Conservation (phyloP, 306 rosid genomes). For the Macrotyloma uniflorum region DNA sequence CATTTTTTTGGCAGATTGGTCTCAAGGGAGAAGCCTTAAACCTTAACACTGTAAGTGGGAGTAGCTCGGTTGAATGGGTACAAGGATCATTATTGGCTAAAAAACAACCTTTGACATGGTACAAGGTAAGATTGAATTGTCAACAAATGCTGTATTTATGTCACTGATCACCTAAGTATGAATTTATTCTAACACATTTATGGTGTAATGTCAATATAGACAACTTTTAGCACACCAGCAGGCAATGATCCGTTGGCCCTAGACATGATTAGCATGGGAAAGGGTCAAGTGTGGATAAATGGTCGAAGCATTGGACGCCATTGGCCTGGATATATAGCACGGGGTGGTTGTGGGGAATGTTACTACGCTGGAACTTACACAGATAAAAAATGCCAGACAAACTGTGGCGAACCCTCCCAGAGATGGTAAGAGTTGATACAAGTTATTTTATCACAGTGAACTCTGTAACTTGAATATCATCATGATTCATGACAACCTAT, state of each 20-base stretch:
- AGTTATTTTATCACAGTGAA: not conserved
- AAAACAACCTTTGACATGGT: constrained; percentile 88
- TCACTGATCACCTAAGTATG: constrained; percentile 16
- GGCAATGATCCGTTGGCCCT: constrained; percentile 85
- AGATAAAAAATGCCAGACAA: constrained; percentile 66
- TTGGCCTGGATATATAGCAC: constrained; percentile 80
- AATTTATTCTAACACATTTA: constrained; percentile 2
- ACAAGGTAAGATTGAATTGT: constrained; percentile 66
- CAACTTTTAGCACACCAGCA: constrained; percentile 69
- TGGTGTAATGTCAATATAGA: constrained; percentile 55
- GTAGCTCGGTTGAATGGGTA: constrained; percentile 83
- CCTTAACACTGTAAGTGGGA: constrained; percentile 78
- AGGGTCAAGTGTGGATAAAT: constrained; percentile 92
- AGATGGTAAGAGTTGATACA: constrained; percentile 69
- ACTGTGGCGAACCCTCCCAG: constrained; percentile 90
- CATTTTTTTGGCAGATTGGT: constrained; percentile 68
- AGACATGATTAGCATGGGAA: constrained; percentile 96
- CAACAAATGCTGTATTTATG: constrained; percentile 3
- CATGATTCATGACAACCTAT: constrained; percentile 9
- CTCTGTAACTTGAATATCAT: constrained; percentile 5
- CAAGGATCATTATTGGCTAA: constrained; percentile 64
- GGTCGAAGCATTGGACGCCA: constrained; percentile 93
- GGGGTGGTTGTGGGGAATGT: constrained; percentile 66
- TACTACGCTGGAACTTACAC: constrained; percentile 73
- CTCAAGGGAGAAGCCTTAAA: constrained; percentile 74